These are phyloP conservation scores for Sporodiniella umbellata DNA, from an alignment of 371 early-diverging fungal species.

Conservation along the genomic window DNA sequence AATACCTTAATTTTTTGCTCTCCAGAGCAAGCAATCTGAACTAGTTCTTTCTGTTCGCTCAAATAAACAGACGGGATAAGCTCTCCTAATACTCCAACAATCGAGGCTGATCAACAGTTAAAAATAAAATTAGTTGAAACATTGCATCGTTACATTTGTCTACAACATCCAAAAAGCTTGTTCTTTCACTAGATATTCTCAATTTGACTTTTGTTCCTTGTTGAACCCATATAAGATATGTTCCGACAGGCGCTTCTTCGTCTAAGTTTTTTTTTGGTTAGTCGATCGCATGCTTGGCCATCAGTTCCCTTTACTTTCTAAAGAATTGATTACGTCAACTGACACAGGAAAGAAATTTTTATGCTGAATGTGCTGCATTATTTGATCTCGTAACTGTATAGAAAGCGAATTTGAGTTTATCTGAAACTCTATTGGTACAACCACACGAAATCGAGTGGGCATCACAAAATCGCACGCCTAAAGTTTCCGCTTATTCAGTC, in stretches of 20 bases:
- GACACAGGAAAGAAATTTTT: slow-evolving; percentile 12
- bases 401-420: neutral
- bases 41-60: slow-evolving; percentile 7
- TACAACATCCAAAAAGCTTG: slow-evolving; percentile 14
- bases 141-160: neutral
- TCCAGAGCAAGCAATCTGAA: slow-evolving; percentile 13
- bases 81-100: slow-evolving; percentile 4
- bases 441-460: slow-evolving; percentile 20
- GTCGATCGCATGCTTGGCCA: neutral
- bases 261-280: neutral
- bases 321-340: neutral
- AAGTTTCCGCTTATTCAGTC: no score
- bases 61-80: slow-evolving; percentile 19
- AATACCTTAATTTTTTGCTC: slow-evolving; percentile 19
- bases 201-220: slow-evolving; percentile 7
- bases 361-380: neutral
- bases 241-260: slow-evolving; percentile 20
- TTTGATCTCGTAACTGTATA: slow-evolving; percentile 2
- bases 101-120: slow-evolving; percentile 1
- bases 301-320: neutral
- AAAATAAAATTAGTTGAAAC: no score
- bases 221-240: slow-evolving; percentile 21
- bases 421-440: slow-evolving; percentile 8
- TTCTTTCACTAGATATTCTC: slow-evolving; percentile 23
- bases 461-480: slow-evolving; percentile 26